A percentile compares a stretch with the other conserved stretches of the same genome.
These are phyloP conservation scores for Miscanthus lutarioriparius DNA, from an alignment of 176 grass and related monocot genomes.

Conservation along the genomic window DNA sequence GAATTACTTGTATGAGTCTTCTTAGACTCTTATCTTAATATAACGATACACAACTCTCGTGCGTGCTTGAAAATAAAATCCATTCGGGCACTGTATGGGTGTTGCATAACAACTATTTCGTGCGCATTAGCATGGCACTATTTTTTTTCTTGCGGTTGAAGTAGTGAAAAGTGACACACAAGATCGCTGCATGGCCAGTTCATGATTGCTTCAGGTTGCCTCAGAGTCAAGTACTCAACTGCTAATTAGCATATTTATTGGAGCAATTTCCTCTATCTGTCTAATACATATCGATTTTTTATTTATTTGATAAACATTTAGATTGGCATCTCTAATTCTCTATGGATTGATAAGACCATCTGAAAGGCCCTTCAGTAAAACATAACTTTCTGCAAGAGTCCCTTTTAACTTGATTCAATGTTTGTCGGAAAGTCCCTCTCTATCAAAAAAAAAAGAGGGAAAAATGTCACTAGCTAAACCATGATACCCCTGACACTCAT, in stretches of 20 bases:
- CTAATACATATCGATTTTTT: neutral
- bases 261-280: neutral
- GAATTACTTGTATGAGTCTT: conserved; percentile 2
- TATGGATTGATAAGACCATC: neutral
- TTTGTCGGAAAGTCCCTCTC: neutral
- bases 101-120: neutral
- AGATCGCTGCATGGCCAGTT: neutral
- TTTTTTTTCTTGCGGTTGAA: neutral
- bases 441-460: neutral
- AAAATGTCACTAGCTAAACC: neutral
- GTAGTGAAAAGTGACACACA: neutral
- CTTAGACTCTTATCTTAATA: neutral
- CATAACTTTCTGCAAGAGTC: neutral
- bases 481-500: neutral
- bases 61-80: neutral
- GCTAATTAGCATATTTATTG: neutral
- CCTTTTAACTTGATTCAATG: neutral
- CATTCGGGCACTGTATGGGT: neutral
- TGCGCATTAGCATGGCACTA: neutral
- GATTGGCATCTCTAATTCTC: neutral
- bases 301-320: neutral
- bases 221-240: neutral
- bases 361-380: neutral
- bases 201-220: neutral
- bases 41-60: neutral